Conservation (phyloP, 257 asterid genomes). For the Solanum lycopersicoides region DNA sequence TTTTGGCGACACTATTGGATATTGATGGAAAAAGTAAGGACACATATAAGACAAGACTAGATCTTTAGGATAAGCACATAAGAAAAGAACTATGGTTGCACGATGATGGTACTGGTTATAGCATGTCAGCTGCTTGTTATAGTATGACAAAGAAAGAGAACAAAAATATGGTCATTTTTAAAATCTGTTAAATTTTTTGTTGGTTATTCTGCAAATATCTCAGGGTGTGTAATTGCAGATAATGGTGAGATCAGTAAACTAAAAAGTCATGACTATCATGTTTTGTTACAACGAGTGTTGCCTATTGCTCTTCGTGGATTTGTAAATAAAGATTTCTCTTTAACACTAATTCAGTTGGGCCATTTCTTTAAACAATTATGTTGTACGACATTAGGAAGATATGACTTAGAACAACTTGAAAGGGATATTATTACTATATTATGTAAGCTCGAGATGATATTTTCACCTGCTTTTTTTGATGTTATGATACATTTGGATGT, state of each 20-base stretch:
- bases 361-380: neutral
- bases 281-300: neutral
- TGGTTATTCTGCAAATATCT: conserved; percentile 7
- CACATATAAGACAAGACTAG: neutral
- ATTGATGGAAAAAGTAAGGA: conserved; percentile 2
- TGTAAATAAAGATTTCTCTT: neutral
- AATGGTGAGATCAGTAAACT: neutral
- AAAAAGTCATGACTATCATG: neutral
- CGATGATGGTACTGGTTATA: neutral
- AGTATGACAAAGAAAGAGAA: neutral
- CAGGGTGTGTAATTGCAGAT: neutral
- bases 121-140: neutral
- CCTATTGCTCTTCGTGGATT: neutral
- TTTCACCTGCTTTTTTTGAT: neutral
- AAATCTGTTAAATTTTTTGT: neutral
- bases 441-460: neutral
- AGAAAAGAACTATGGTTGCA: neutral
- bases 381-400: neutral
- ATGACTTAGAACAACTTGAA: neutral
- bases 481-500: neutral
- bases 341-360: neutral
- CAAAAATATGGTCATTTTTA: neutral
- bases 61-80: conserved; percentile 1
- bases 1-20: neutral
- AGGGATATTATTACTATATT: neutral